phyloP scores from a whole-genome alignment of 441 rosid genomes.

The Adansonia gregorii region DNA sequence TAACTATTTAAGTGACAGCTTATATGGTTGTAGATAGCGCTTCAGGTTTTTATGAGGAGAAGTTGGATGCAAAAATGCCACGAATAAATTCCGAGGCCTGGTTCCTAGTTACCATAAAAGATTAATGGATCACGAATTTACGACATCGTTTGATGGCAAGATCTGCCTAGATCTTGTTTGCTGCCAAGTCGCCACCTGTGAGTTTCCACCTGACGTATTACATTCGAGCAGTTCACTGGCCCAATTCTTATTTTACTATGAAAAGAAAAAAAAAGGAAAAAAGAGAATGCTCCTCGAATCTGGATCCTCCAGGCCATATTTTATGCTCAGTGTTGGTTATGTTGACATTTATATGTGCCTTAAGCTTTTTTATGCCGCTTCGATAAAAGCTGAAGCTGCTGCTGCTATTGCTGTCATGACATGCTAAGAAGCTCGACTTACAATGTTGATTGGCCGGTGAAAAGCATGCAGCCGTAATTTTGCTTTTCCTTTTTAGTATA shows the following conservation, averaged over 20 bases:
- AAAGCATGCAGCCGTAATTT: slow-evolving; percentile 31
- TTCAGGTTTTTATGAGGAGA: slow-evolving; percentile 18
- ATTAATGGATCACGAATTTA: slow-evolving; percentile 8
- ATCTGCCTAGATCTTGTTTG: slow-evolving; percentile 15
- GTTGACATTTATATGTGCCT: background rate
- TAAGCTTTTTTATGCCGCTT: slow-evolving; percentile 5
- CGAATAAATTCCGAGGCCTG: slow-evolving; percentile 34
- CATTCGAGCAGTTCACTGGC: slow-evolving; percentile 21
- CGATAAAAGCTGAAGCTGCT: slow-evolving; percentile 19
- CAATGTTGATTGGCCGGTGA: slow-evolving; percentile 13
- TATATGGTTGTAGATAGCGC: slow-evolving; percentile 42
- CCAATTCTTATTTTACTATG: slow-evolving; percentile 1
- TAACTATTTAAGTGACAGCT: slow-evolving; percentile 40
- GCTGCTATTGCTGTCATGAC: slow-evolving; percentile 20
- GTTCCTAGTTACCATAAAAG: slow-evolving; percentile 26
- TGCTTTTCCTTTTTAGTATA: background rate
- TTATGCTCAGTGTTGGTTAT: slow-evolving; percentile 23
- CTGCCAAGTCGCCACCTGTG: background rate
- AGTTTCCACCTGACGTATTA: slow-evolving; percentile 16
- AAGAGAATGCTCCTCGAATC: slow-evolving; percentile 30
- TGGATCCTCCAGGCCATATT: slow-evolving; percentile 22
- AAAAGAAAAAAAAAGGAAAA: background rate
- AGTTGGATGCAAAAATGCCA: slow-evolving; percentile 31
- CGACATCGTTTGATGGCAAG: slow-evolving; percentile 17
- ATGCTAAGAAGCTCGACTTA: slow-evolving; percentile 24